Conservation (phyloP, 1,284 basidiomycete species). For the Tremellales sp. region DNA sequence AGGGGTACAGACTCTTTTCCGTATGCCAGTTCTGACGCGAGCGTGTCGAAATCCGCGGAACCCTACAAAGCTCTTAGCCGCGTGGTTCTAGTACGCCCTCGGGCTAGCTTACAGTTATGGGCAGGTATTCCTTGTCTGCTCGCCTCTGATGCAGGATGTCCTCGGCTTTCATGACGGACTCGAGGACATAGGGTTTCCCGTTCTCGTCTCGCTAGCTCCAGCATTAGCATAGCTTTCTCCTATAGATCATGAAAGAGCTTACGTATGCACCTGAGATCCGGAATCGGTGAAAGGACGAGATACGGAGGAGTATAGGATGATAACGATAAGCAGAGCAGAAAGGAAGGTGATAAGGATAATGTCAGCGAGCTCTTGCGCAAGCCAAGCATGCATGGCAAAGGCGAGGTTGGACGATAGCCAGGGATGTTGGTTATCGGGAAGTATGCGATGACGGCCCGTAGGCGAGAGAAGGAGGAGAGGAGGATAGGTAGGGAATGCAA, state of each 20-base stretch:
- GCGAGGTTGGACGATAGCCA: background rate
- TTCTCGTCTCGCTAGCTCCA: slow-evolving; percentile 80
- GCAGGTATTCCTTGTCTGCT: slow-evolving; percentile 96
- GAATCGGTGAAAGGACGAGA: background rate
- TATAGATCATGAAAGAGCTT: slow-evolving; percentile 9
- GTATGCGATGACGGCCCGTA: background rate
- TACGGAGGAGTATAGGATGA: background rate
- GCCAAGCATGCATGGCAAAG: slow-evolving; percentile 22
- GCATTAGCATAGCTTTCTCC: slow-evolving; percentile 3
- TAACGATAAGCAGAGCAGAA: too few relatives aligned
- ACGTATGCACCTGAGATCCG: slow-evolving; percentile 39
- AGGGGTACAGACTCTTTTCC: slow-evolving; percentile 75
- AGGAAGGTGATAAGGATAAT: too few relatives aligned
- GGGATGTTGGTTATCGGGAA: background rate
- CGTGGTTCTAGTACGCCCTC: background rate
- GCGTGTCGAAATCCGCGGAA: slow-evolving; percentile 79
- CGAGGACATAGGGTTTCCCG: slow-evolving; percentile 93
- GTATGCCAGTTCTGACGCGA: slow-evolving; percentile 88
- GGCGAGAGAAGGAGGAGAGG: background rate
- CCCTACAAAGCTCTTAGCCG: slow-evolving; percentile 43
- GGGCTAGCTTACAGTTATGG: slow-evolving; percentile 63
- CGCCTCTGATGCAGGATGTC: slow-evolving; percentile 58
- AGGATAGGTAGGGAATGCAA: background rate
- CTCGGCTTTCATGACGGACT: slow-evolving; percentile 77
- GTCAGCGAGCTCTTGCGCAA: background rate